Percentiles rank a stretch among this genome's conserved stretches.
Evolutionary conservation across 805 yeast species (phyloP).

Genomic region (Suhomyces sp.): DNA sequence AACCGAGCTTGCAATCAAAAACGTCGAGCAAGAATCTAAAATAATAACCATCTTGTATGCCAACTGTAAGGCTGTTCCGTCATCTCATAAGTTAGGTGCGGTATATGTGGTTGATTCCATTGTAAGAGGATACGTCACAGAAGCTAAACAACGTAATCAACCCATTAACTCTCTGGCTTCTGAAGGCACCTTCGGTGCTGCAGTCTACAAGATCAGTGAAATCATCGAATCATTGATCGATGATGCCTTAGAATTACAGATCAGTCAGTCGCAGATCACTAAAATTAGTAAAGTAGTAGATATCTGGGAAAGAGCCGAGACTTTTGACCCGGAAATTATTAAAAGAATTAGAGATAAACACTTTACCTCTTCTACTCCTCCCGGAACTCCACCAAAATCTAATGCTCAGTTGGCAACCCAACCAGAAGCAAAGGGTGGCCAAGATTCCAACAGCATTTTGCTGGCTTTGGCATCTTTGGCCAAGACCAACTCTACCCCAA

Average conservation of each 20-base stretch:
- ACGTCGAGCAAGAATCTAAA: slow-evolving; percentile 57
- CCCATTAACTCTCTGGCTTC: slow-evolving; percentile 48
- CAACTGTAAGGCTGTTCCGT: slow-evolving; percentile 69
- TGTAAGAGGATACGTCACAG: slow-evolving; percentile 79
- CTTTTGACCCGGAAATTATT: slow-evolving; percentile 62
- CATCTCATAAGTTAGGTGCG: slow-evolving; percentile 84
- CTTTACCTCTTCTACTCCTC: slow-evolving; percentile 68
- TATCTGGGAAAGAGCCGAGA: slow-evolving; percentile 85
- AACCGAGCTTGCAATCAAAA: slow-evolving; percentile 71
- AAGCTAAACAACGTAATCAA: slow-evolving; percentile 57
- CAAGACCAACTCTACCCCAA: slow-evolving; percentile 33
- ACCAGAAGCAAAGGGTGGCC: slow-evolving; percentile 7
- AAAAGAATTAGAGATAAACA: slow-evolving; percentile 54
- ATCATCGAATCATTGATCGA: slow-evolving; percentile 62
- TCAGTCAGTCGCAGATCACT: slow-evolving; percentile 53
- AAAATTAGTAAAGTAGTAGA: slow-evolving; percentile 83
- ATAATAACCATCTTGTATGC: slow-evolving; percentile 57
- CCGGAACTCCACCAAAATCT: slow-evolving; percentile 52
- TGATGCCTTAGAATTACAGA: slow-evolving; percentile 56
- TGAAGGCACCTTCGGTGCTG: slow-evolving; percentile 73
- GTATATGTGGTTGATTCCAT: slow-evolving; percentile 90
- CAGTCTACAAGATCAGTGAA: slow-evolving; percentile 61
- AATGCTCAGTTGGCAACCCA: slow-evolving; percentile 22
- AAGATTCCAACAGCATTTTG: slow-evolving; percentile 59
- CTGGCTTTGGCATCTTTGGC: slow-evolving; percentile 69